Evolutionary conservation across 192 early-diverging fungal species (phyloP).

Genomic region (Coemansia sp.): DNA sequence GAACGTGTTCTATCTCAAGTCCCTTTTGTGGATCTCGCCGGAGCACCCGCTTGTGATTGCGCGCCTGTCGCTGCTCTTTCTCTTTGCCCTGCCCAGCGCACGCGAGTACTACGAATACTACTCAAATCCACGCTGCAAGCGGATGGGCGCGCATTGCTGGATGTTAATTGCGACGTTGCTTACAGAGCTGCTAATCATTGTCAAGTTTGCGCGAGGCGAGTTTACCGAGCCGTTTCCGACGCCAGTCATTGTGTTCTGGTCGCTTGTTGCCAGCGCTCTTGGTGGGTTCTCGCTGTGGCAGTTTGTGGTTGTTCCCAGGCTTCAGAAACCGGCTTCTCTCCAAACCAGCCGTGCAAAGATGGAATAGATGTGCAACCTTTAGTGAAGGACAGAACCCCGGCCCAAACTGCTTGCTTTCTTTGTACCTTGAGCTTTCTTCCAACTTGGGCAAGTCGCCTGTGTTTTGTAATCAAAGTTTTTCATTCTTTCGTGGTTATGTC

Average conservation of each 20-base stretch:
- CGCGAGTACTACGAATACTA: constrained; percentile 93
- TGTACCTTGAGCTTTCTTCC: too few species aligned
- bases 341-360: constrained; percentile 1
- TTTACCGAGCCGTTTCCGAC: constrained; percentile 79
- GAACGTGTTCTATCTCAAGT: constrained; percentile 95
- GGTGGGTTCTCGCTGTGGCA: constrained; percentile 76
- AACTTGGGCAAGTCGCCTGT: too few species aligned
- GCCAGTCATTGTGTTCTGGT: constrained; percentile 76
- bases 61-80: constrained; percentile 78
- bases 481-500: too few species aligned
- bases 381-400: too few species aligned
- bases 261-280: constrained; percentile 60
- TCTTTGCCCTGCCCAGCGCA: constrained; percentile 83
- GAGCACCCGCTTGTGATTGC: constrained; percentile 79
- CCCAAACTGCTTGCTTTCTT: too few species aligned
- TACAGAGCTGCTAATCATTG: constrained; percentile 87
- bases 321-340: not conserved
- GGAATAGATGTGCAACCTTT: not conserved
- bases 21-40: constrained; percentile 89
- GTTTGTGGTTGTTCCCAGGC: constrained; percentile 58
- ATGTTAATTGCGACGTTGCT: constrained; percentile 81
- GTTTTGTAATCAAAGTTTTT: too few species aligned
- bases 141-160: constrained; percentile 95
- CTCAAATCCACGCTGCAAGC: constrained; percentile 74
- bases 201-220: constrained; percentile 89